These are phyloP conservation scores for Mortierella sp. DNA, from an alignment of 371 early-diverging fungal genomes.

Conservation along the genomic window DNA sequence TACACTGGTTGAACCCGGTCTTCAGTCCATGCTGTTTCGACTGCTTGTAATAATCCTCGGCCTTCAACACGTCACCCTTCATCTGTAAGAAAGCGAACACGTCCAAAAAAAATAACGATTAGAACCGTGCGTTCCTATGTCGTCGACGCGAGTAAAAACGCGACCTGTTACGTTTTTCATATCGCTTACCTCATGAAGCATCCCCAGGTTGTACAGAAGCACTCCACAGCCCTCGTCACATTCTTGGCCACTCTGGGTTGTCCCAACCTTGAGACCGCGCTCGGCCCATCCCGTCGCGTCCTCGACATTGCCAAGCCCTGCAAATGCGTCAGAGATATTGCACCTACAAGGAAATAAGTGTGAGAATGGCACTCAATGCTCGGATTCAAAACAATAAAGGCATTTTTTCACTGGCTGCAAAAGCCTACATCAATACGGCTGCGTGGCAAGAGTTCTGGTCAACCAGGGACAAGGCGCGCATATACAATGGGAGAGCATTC, in stretches of 20 bases:
- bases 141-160: too few species aligned
- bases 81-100: conserved; percentile 23
- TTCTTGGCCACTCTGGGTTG: conserved; percentile 56
- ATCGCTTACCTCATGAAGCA: conserved; percentile 67
- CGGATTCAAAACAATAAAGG: too few species aligned
- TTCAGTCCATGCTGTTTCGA: conserved; percentile 50
- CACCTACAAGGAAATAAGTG: too few species aligned
- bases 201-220: conserved; percentile 69
- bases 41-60: conserved; percentile 51
- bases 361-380: too few species aligned
- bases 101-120: too few species aligned
- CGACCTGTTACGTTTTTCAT: not conserved
- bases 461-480: conserved; percentile 63
- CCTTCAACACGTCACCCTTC: conserved; percentile 44
- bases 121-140: too few species aligned
- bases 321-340: conserved; percentile 70
- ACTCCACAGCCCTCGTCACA: conserved; percentile 72
- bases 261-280: conserved; percentile 64
- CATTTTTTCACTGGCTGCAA: too few species aligned
- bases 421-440: conserved; percentile 39
- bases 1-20: conserved; percentile 49
- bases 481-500: conserved; percentile 69
- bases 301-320: conserved; percentile 61
- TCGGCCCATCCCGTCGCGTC: conserved; percentile 73
- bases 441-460: conserved; percentile 53